Evolutionary conservation across 768 basidiomycete species (phyloP).

Genomic region (Pleurotus giganteus): DNA sequence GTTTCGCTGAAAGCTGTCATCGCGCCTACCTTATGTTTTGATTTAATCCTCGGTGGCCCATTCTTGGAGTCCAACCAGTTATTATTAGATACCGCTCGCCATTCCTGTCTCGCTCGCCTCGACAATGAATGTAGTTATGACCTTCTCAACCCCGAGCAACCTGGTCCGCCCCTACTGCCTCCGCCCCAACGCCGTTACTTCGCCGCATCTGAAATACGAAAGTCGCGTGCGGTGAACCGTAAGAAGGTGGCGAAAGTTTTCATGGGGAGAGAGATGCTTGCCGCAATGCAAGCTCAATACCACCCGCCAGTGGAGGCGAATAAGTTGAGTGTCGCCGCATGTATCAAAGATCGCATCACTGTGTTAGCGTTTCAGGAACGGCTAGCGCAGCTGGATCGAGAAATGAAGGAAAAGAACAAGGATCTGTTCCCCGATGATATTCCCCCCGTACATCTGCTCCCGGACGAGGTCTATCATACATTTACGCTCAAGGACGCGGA

Average conservation of each 20-base stretch:
- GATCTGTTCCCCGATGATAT: background rate
- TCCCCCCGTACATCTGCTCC: background rate
- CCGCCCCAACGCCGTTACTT: no score
- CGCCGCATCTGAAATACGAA: no score
- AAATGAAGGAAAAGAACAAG: background rate
- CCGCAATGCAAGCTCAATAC: no score
- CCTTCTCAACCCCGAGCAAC: background rate
- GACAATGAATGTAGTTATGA: background rate
- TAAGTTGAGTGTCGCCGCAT: no score
- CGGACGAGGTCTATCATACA: background rate
- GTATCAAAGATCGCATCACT: background rate
- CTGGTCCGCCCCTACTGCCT: no score
- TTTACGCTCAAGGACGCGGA: background rate
- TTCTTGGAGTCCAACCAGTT: background rate
- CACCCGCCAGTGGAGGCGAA: no score
- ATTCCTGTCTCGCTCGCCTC: background rate
- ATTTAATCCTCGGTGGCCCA: background rate
- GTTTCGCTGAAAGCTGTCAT: background rate
- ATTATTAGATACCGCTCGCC: background rate
- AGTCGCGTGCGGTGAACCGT: no score
- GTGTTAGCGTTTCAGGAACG: background rate
- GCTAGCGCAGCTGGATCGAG: background rate
- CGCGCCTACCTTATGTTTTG: background rate
- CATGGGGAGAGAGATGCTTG: no score
- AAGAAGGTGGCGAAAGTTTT: no score